Conservation (phyloP, 108 stramenopile species). For the Nannochloropsis gaditana region DNA sequence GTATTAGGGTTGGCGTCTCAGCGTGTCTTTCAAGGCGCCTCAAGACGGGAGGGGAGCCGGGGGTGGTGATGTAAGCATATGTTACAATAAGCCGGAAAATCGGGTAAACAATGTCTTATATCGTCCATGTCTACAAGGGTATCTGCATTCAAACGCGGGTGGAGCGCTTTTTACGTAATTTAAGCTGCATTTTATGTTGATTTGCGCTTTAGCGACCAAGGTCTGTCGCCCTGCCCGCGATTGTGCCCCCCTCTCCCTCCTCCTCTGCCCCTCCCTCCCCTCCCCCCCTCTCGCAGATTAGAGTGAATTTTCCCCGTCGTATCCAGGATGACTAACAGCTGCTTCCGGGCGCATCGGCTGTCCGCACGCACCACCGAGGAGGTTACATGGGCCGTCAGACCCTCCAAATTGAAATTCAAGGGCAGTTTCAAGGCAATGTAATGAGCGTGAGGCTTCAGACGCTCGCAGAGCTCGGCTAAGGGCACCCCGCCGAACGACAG, state of each 20-base stretch:
- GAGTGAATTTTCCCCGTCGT: conserved; percentile 14
- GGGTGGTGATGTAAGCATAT: too few relatives aligned
- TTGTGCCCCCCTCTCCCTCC: background rate
- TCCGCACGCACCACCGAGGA: conserved; percentile 4
- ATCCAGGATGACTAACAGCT: conserved; percentile 4
- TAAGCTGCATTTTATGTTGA: background rate
- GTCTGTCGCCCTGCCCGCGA: background rate
- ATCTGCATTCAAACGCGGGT: too few relatives aligned
- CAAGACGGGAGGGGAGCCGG: too few relatives aligned
- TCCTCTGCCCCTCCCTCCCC: background rate
- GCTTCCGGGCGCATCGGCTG: conserved; percentile 15
- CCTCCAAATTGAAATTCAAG: conserved; percentile 14
- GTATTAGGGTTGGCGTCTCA: too few relatives aligned
- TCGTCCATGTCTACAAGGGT: too few relatives aligned
- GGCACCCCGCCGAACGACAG: background rate
- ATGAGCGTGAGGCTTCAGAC: background rate
- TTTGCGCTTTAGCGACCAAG: conserved; percentile 20
- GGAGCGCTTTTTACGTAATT: too few relatives aligned
- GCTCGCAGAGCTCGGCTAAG: background rate
- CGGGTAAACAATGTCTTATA: too few relatives aligned
- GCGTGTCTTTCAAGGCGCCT: too few relatives aligned
- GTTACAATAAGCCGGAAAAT: too few relatives aligned
- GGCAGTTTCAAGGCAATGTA: conserved; percentile 2
- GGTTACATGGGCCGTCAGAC: background rate
- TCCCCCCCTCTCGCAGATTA: background rate